These are phyloP conservation scores for Smithsoniella earleae DNA, from an alignment of 163 green algal species.

Conservation along the genomic window DNA sequence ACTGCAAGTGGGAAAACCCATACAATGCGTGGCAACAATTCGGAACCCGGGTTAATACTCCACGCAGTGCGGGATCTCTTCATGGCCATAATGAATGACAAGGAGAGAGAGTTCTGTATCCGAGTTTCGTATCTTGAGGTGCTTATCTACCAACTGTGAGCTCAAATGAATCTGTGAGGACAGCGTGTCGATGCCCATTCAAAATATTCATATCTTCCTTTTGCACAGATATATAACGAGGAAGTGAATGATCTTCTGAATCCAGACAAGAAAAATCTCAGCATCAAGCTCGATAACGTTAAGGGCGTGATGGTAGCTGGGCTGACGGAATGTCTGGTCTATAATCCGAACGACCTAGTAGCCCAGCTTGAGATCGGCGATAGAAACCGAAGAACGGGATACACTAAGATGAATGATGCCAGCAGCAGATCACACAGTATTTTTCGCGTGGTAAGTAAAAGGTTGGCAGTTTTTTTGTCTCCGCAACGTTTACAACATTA, in stretches of 20 bases:
- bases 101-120: conserved; percentile 78
- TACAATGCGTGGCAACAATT: conserved; percentile 76
- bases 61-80: conserved; percentile 85
- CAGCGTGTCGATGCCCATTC: no score
- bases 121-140: conserved; percentile 95
- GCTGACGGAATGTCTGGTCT: conserved; percentile 88
- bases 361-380: conserved; percentile 69
- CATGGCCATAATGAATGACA: conserved; percentile 52
- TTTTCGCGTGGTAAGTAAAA: conserved; percentile 93
- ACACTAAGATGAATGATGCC: conserved; percentile 96
- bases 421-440: conserved; percentile 84
- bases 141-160: no score
- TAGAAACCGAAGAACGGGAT: conserved; percentile 67
- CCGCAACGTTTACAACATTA: no score
- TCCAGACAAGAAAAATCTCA: conserved; percentile 69
- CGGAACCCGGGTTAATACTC: conserved; percentile 70
- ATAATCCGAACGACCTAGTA: conserved; percentile 59
- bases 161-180: no score
- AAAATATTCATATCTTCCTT: no score
- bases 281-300: conserved; percentile 82
- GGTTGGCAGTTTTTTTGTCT: no score
- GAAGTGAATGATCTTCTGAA: conserved; percentile 88
- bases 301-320: conserved; percentile 85
- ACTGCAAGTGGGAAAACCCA: conserved; percentile 89
- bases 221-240: conserved; percentile 96